These are phyloP conservation scores for Dipodascus albidus DNA, from an alignment of 805 yeast species.

Conservation along the genomic window DNA sequence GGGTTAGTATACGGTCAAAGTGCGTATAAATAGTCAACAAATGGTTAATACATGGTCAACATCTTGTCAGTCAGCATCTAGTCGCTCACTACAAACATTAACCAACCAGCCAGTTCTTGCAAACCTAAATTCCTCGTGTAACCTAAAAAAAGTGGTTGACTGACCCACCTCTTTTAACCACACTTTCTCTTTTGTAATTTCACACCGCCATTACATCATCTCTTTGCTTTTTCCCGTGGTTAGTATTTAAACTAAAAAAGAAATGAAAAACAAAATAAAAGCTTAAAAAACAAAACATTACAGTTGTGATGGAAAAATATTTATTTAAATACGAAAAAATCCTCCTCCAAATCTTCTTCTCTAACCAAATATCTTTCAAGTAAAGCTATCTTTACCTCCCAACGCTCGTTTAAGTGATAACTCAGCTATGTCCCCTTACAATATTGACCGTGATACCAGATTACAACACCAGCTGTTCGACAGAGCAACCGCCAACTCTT, in stretches of 20 bases:
- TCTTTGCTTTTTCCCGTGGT: background rate
- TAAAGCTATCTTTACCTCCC: background rate
- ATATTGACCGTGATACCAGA: constrained; percentile 1
- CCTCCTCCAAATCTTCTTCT: background rate
- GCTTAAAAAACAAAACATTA: background rate
- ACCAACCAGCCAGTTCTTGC: no score
- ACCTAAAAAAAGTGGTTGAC: no score
- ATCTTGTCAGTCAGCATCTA: no score
- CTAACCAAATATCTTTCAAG: background rate
- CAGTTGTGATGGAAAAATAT: background rate
- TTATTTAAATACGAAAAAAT: background rate
- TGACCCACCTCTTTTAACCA: no score
- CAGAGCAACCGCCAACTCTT: background rate
- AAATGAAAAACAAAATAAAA: background rate
- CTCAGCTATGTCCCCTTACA: background rate
- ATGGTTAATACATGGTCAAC: no score
- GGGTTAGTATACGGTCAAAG: no score
- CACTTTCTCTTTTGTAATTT: no score
- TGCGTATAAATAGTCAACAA: no score
- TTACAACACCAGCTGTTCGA: background rate
- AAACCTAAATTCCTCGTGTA: no score
- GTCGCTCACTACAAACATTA: no score
- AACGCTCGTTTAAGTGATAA: background rate
- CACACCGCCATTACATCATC: no score
- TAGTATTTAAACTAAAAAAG: background rate